Evolutionary conservation across 768 basidiomycete species (phyloP).

Genomic region (Dentipellis fragilis): DNA sequence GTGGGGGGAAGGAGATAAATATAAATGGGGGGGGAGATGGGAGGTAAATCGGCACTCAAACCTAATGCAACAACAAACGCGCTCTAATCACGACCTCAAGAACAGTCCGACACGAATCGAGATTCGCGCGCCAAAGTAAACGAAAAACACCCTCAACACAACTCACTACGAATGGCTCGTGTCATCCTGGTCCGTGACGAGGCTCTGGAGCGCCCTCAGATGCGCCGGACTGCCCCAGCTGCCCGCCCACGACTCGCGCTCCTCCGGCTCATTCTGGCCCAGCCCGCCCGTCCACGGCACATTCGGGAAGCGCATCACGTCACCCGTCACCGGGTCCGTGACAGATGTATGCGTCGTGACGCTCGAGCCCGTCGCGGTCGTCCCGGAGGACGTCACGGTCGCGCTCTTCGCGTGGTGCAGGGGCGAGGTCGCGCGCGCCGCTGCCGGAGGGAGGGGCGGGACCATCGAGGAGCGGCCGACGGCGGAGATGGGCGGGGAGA

Average conservation of each 20-base stretch:
- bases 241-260: slow-evolving; percentile 4
- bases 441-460: not conserved
- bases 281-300: slow-evolving; percentile 11
- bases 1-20: no score
- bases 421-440: no score
- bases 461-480: slow-evolving; percentile 9
- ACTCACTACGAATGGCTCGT: slow-evolving; percentile 3
- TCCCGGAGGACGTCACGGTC: slow-evolving; percentile 19
- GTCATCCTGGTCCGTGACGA: slow-evolving; percentile 2
- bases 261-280: not conserved
- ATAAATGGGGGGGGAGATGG: no score
- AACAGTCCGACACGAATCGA: no score
- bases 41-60: no score
- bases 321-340: slow-evolving; percentile 25
- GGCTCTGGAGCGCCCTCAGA: slow-evolving; percentile 8
- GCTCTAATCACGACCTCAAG: no score
- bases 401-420: slow-evolving; percentile 1
- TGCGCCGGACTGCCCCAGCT: slow-evolving; percentile 11
- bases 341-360: slow-evolving; percentile 21
- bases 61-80: no score
- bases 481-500: slow-evolving; percentile 24
- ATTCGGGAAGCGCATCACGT: slow-evolving; percentile 19
- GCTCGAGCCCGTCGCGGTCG: slow-evolving; percentile 19
- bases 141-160: no score
- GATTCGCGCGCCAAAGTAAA: no score